Conservation (phyloP, 768 basidiomycete genomes). For the Russula sp. region DNA sequence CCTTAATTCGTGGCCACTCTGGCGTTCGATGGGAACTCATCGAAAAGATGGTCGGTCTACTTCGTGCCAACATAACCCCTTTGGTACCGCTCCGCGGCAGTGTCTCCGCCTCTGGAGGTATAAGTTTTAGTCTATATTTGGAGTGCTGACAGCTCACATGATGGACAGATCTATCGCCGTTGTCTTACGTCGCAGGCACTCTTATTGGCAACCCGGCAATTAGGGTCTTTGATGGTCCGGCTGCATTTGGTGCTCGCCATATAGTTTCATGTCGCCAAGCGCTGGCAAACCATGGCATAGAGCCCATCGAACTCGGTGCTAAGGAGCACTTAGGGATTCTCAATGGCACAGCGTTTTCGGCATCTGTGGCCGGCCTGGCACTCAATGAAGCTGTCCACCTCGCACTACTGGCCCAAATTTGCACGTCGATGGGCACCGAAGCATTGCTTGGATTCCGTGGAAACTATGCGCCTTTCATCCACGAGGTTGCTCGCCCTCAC, state of each 20-base stretch:
- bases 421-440: conserved; percentile 80
- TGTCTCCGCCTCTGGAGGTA: conserved; percentile 78
- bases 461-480: conserved; percentile 75
- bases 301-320: conserved; percentile 57
- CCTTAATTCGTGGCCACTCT: conserved; percentile 81
- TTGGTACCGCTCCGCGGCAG: conserved; percentile 78
- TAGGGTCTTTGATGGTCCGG: conserved; percentile 54
- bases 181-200: conserved; percentile 46
- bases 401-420: conserved; percentile 57
- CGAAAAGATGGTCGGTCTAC: conserved; percentile 66
- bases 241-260: conserved; percentile 40
- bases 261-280: conserved; percentile 52
- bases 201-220: conserved; percentile 77
- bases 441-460: conserved; percentile 67
- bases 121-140: conserved; percentile 18
- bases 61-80: conserved; percentile 66
- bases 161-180: conserved; percentile 17
- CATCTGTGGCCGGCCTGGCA: conserved; percentile 69
- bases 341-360: conserved; percentile 83
- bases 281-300: conserved; percentile 49
- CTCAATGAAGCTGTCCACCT: conserved; percentile 65
- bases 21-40: conserved; percentile 78
- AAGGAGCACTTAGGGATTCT: conserved; percentile 78
- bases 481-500: conserved; percentile 68
- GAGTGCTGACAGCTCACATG: conserved; percentile 1